These are phyloP conservation scores for Cryptomeria japonica DNA, from an alignment of 75 land plant genomes.

Conservation along the genomic window DNA sequence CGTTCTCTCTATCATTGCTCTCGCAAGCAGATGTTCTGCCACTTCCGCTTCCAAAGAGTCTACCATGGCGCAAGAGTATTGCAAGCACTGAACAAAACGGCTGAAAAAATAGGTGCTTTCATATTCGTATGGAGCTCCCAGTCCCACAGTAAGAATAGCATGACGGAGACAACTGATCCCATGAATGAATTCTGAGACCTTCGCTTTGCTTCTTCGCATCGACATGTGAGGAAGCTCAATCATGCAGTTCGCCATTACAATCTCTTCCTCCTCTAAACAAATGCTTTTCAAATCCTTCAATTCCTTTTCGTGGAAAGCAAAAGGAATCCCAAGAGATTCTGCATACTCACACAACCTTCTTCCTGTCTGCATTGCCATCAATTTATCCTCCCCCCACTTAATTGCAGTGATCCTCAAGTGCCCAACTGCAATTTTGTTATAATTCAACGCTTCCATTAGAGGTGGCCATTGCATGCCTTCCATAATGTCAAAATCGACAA, in stretches of 20 bases:
- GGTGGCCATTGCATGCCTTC: background rate
- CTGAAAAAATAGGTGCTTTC: slow-evolving; percentile 22
- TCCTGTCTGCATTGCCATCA: slow-evolving; percentile 27
- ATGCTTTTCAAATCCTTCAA: slow-evolving; percentile 38
- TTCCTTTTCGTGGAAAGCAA: slow-evolving; percentile 48
- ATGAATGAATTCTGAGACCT: slow-evolving; percentile 42
- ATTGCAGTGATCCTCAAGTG: slow-evolving; percentile 66
- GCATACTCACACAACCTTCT: slow-evolving; percentile 58
- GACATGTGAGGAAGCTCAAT: slow-evolving; percentile 45
- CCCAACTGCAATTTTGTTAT: slow-evolving; percentile 25
- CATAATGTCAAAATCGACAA: background rate
- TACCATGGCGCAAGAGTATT: slow-evolving; percentile 53
- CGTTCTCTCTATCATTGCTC: slow-evolving; percentile 49
- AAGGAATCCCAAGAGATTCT: slow-evolving; percentile 47
- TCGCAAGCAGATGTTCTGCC: slow-evolving; percentile 31
- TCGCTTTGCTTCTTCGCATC: slow-evolving; percentile 3
- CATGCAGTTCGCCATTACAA: slow-evolving; percentile 55
- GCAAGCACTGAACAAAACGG: slow-evolving; percentile 47
- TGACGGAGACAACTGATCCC: slow-evolving; percentile 18
- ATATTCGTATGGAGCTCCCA: slow-evolving; percentile 43
- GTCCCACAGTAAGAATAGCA: slow-evolving; percentile 18
- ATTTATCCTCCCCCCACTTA: slow-evolving; percentile 9
- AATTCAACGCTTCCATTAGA: slow-evolving; percentile 53
- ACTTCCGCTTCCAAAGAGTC: slow-evolving; percentile 70
- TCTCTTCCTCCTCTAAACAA: slow-evolving; percentile 37